A percentile compares a stretch with the other conserved stretches of the same genome.
Conservation (phyloP, 192 early-diverging fungal genomes). For the Rhizophagus clarus region DNA sequence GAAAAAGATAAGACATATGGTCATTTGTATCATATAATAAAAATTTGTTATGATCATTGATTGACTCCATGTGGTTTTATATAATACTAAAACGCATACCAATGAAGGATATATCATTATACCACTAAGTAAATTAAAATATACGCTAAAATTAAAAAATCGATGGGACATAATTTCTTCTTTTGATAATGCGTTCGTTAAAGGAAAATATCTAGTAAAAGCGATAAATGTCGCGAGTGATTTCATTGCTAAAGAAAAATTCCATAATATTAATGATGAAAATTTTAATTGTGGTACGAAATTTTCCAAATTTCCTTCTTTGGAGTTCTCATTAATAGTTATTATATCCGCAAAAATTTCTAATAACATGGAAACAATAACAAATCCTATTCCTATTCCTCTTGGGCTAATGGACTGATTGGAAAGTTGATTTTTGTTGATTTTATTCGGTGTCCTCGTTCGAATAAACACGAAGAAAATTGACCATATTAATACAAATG, state of each 20-base stretch:
- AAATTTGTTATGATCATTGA: not conserved
- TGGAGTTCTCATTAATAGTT: not conserved
- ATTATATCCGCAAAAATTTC: not conserved
- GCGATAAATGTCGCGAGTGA: not conserved
- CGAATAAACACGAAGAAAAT: not conserved
- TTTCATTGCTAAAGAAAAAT: not conserved
- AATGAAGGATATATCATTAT: not conserved
- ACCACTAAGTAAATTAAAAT: not conserved
- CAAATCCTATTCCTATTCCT: not conserved
- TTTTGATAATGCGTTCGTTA: not conserved
- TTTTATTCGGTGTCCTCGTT: not conserved
- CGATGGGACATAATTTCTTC: not conserved
- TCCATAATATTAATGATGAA: not conserved
- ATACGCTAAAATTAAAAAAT: not conserved
- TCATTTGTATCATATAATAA: not conserved
- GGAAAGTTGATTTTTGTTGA: not conserved
- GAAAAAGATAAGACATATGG: not conserved
- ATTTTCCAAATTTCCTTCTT: not conserved
- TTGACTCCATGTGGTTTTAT: not conserved
- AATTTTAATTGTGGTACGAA: not conserved
- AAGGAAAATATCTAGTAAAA: not conserved
- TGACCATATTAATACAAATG: not conserved
- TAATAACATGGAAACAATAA: not conserved
- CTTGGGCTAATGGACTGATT: not conserved
- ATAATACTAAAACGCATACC: not conserved